Base-by-base conservation (phyloP, 2,329 filamentous ascomycete genomes). In the Xylaria sp. region DNA sequence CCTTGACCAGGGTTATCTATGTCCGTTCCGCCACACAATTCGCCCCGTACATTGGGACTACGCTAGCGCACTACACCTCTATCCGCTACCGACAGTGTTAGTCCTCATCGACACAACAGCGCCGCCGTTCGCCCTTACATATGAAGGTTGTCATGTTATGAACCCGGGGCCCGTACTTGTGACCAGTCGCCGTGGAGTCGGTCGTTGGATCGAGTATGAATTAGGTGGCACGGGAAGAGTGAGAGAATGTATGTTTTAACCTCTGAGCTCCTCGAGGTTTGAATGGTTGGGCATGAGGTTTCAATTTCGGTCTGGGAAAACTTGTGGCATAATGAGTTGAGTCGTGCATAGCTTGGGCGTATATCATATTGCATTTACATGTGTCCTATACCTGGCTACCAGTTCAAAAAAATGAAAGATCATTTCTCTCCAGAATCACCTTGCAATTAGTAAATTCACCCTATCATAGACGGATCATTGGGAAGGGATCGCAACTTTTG, bases 91-190 rank as follows among this genome's bases (percentile, higher is more conserved):
- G 1, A 95, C 92, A 22, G 89, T 92, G 0, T 83, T 98, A 75
- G 87, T 96, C 17, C 81, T 99, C 3, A 90, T 93, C 1, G 96
- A 99, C 79, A 84, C 91, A 0, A 92, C 94, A 47, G 90, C 91
- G 10, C 90, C 92, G 15, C 86, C 93, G 0, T 99, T 97, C 75
- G 91, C 91, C 61, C 83, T 97, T 70, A 97, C 92, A 15, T 98
- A 98, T 76, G 95, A 97, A 79, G 95, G 94, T 0, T 98, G 96
- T 76, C 92, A 96, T 81, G 94, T 97, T 38, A 90, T 99, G 87
- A 99, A 99, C 77, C 94, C 96, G 0, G 93, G 94, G 5, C 85
- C 86, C 55, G 79, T 99, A 56, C 85, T 96, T 27, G 89, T 92
- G 0, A 82, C 87, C 0, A 90, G 90, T 0, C 85, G 89, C 60